Evolutionary conservation across 768 basidiomycete species (phyloP).

Genomic region (Termitomyces heimii): DNA sequence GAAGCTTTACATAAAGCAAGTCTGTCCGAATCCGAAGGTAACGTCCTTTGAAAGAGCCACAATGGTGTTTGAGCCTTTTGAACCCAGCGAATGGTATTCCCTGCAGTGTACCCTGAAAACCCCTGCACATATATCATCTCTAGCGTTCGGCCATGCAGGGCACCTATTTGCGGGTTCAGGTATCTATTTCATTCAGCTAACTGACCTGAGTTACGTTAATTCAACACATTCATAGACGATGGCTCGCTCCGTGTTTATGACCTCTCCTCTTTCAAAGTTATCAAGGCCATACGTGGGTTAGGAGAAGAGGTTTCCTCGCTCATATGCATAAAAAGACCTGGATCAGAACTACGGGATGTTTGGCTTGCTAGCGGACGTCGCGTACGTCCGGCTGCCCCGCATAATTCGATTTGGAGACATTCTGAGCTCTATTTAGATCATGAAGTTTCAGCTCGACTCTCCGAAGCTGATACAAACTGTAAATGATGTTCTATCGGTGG

Average conservation of each 20-base stretch:
- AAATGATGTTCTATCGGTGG: conserved; percentile 38
- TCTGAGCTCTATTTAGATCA: conserved; percentile 23
- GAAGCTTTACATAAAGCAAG: not conserved
- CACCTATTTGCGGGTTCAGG: conserved; percentile 61
- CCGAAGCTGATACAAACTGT: conserved; percentile 47
- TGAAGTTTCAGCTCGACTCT: conserved; percentile 38
- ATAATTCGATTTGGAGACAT: not conserved
- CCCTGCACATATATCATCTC: conserved; percentile 47
- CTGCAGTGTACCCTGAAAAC: conserved; percentile 26
- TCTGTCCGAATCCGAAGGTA: not conserved
- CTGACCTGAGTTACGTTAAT: not conserved
- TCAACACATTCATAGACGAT: conserved; percentile 39
- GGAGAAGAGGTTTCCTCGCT: conserved; percentile 61
- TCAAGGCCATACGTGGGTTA: conserved; percentile 56
- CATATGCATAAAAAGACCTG: conserved; percentile 34
- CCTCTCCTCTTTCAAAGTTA: conserved; percentile 50
- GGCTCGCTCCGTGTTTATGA: conserved; percentile 65
- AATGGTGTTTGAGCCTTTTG: conserved; percentile 8
- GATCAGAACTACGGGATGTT: conserved; percentile 37
- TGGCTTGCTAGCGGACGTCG: conserved; percentile 65
- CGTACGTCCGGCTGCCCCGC: conserved; percentile 28
- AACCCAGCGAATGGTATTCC: conserved; percentile 13
- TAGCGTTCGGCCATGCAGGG: conserved; percentile 42
- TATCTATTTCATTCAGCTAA: conserved; percentile 15
- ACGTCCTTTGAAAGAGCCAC: too few relatives aligned